phyloP scores from a whole-genome alignment of 2,329 filamentous ascomycete genomes.

The Botrytis byssoidea region DNA sequence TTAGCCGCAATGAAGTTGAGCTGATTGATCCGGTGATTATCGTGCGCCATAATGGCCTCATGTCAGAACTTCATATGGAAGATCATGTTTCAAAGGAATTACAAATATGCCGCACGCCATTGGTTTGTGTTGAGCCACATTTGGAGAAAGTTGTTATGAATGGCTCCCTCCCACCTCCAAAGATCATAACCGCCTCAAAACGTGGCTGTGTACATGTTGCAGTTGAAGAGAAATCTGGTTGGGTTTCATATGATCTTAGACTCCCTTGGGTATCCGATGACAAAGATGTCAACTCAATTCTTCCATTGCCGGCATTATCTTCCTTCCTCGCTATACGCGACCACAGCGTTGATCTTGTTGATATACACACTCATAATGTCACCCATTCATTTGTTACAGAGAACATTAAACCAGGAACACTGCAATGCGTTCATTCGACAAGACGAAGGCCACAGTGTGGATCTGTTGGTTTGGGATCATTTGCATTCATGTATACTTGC shows the following conservation, averaged over 20 bases:
- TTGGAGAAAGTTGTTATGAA: constrained; percentile 40
- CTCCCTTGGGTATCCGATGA: constrained; percentile 39
- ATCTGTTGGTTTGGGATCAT: constrained; percentile 55
- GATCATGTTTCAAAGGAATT: constrained; percentile 44
- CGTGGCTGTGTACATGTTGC: constrained; percentile 52
- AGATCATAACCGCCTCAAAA: constrained; percentile 51
- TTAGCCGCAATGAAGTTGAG: constrained; percentile 46
- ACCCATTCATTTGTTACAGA: constrained; percentile 63
- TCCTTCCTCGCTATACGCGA: constrained; percentile 60
- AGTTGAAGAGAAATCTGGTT: constrained; percentile 45
- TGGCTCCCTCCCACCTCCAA: constrained; percentile 30
- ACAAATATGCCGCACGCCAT: constrained; percentile 51
- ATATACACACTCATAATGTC: constrained; percentile 54
- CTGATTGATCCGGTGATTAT: constrained; percentile 53
- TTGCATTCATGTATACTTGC: constrained; percentile 65
- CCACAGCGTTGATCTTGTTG: constrained; percentile 58
- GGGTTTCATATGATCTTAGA: constrained; percentile 51
- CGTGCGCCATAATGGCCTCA: constrained; percentile 61
- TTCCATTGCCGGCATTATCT: constrained; percentile 57
- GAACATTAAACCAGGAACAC: constrained; percentile 55
- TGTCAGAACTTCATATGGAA: constrained; percentile 57
- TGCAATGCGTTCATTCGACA: constrained; percentile 58
- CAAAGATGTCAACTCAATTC: constrained; percentile 53
- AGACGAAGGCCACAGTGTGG: constrained; percentile 53
- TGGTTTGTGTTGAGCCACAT: constrained; percentile 43